phyloP scores from a whole-genome alignment of 768 basidiomycete species.

The Suillus variegatus region DNA sequence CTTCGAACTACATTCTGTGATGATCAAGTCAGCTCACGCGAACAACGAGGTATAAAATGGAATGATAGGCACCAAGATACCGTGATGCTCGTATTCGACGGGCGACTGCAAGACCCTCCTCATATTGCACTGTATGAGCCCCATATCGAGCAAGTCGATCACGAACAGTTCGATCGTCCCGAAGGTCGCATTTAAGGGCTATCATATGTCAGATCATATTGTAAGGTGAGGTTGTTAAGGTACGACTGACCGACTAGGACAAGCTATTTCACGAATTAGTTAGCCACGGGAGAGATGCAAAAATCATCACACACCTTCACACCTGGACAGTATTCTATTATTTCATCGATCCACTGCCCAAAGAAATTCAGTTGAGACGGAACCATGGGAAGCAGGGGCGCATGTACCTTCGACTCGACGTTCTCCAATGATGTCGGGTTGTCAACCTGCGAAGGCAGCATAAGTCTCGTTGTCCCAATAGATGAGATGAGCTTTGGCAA shows the following conservation, averaged over 20 bases:
- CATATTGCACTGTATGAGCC: conserved; percentile 80
- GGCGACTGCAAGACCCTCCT: conserved; percentile 87
- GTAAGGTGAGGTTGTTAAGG: background rate
- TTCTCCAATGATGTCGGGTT: conserved; percentile 96
- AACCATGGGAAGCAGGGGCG: background rate
- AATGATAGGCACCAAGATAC: conserved; percentile 74
- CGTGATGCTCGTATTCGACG: conserved; percentile 90
- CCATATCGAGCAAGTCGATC: conserved; percentile 75
- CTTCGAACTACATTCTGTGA: conserved; percentile 92
- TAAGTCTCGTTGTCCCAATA: background rate
- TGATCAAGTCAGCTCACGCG: conserved; percentile 1
- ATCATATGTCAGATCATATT: background rate
- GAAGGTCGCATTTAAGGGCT: conserved; percentile 96
- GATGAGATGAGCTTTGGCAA: conserved; percentile 4
- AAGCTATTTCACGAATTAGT: conserved; percentile 46
- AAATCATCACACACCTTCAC: conserved; percentile 67
- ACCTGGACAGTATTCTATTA: conserved; percentile 90
- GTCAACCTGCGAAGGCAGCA: conserved; percentile 61
- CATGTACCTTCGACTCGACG: conserved; percentile 81
- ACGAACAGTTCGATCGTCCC: conserved; percentile 75
- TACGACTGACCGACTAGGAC: conserved; percentile 79
- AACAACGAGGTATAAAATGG: background rate
- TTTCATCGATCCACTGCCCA: conserved; percentile 88
- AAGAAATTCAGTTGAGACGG: background rate
- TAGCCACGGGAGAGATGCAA: conserved; percentile 11